Evolutionary conservation across 495 filamentous ascomycete species (phyloP).

Genomic region (Arthonia radiata): DNA sequence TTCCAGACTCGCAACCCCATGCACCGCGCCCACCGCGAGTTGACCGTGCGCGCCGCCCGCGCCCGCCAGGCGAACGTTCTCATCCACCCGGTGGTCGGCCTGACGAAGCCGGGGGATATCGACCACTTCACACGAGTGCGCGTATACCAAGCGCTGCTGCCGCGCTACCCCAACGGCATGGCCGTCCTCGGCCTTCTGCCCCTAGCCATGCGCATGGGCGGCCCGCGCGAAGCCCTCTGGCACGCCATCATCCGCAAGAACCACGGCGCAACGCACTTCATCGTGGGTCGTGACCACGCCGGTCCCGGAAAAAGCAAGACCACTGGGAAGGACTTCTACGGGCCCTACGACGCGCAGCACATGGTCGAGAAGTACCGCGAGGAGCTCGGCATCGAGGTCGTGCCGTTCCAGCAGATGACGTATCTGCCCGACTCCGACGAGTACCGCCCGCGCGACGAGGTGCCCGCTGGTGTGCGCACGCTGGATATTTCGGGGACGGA

Average conservation of each 20-base stretch:
- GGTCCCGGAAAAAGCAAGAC: conserved; percentile 94
- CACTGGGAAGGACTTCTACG: conserved; percentile 91
- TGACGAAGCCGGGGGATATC: conserved; percentile 97
- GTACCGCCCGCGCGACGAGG: conserved; percentile 79
- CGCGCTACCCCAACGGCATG: conserved; percentile 97
- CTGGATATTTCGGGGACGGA: conserved; percentile 96
- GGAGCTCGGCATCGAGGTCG: conserved; percentile 94
- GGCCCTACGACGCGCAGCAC: conserved; percentile 94
- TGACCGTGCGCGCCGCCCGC: conserved; percentile 90
- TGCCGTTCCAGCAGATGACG: conserved; percentile 98
- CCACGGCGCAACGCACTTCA: conserved; percentile 97
- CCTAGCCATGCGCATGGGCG: conserved; percentile 97
- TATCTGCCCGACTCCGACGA: conserved; percentile 94
- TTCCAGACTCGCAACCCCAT: conserved; percentile 99
- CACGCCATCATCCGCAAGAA: conserved; percentile 99
- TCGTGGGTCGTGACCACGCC: conserved; percentile 92
- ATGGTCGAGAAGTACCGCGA: conserved; percentile 89
- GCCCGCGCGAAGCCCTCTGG: conserved; percentile 95
- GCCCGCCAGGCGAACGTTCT: conserved; percentile 91
- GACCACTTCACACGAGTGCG: conserved; percentile 98
- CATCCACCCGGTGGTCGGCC: conserved; percentile 93
- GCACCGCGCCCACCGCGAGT: conserved; percentile 92
- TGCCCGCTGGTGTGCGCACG: conserved; percentile 58
- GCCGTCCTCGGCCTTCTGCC: conserved; percentile 88
- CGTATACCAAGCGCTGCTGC: conserved; percentile 90